These are phyloP conservation scores for Cucurbita pepo DNA, from an alignment of 306 rosid genomes.

Conservation along the genomic window DNA sequence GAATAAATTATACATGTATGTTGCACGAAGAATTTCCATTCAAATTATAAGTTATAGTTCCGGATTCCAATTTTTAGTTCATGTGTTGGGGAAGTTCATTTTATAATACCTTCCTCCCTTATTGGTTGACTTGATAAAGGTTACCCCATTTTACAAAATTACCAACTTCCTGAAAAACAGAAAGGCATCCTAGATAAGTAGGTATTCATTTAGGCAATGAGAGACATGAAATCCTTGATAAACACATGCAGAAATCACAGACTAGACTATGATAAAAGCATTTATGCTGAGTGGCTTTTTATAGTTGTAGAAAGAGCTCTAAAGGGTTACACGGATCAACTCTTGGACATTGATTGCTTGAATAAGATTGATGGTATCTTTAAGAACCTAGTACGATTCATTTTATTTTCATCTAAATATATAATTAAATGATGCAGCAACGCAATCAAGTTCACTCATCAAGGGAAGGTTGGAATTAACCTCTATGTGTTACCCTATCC, in stretches of 20 bases:
- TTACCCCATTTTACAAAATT: neutral
- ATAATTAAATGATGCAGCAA: slow-evolving; percentile 42
- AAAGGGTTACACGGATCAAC: neutral
- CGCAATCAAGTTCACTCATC: slow-evolving; percentile 84
- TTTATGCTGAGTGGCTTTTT: neutral
- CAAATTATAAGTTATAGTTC: neutral
- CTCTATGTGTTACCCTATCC: slow-evolving; percentile 53
- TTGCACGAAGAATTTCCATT: neutral
- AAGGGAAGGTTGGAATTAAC: slow-evolving; percentile 85
- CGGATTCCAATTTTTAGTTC: too few relatives aligned
- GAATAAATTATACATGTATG: neutral
- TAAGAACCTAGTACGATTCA: neutral
- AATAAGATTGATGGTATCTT: neutral
- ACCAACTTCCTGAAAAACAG: too few relatives aligned
- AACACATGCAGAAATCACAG: neutral
- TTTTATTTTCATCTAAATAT: neutral
- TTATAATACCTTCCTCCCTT: neutral
- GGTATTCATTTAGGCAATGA: neutral
- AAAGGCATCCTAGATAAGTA: too few relatives aligned
- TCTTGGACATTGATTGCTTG: neutral
- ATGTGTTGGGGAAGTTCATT: neutral
- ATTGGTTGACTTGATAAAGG: neutral
- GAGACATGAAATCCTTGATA: neutral
- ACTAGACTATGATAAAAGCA: neutral
- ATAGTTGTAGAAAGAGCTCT: too few relatives aligned